phyloP scores from a whole-genome alignment of 2,329 filamentous ascomycete genomes.

The Venturia pyrina region DNA sequence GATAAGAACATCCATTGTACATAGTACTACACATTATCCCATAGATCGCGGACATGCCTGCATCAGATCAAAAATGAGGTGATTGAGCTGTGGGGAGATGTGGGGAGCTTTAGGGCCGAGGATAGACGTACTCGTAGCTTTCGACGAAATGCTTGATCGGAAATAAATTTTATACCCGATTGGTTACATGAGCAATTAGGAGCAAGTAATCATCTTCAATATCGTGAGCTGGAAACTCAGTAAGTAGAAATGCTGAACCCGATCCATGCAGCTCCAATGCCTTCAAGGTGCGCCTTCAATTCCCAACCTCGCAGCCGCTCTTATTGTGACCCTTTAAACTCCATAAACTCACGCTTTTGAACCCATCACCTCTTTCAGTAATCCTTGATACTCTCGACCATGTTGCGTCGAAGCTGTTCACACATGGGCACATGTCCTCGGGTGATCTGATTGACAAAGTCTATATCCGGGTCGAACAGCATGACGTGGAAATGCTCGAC shows the following conservation, averaged over 20 bases:
- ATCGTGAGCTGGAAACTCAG: not conserved
- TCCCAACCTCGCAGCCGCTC: not conserved
- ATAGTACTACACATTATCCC: no score
- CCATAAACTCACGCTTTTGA: not conserved
- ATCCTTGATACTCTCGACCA: not conserved
- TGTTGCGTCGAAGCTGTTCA: not conserved
- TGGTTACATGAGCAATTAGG: not conserved
- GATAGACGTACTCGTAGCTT: not conserved
- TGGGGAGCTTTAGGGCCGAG: not conserved
- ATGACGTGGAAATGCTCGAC: constrained; percentile 95
- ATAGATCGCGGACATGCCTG: not conserved
- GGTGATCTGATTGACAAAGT: constrained; percentile 62
- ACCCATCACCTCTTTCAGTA: not conserved
- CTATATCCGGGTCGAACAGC: constrained; percentile 65
- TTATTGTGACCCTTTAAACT: not conserved
- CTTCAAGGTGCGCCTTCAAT: no score
- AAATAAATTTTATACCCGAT: not conserved
- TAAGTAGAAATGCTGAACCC: not conserved
- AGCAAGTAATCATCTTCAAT: no score
- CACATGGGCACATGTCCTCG: constrained; percentile 51
- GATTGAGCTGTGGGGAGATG: not conserved
- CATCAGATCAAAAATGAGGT: not conserved
- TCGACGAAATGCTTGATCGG: not conserved
- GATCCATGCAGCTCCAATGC: not conserved
- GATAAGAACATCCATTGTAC: no score